phyloP scores from a whole-genome alignment of 176 grass and related monocot species.

The Chloris gayana region DNA sequence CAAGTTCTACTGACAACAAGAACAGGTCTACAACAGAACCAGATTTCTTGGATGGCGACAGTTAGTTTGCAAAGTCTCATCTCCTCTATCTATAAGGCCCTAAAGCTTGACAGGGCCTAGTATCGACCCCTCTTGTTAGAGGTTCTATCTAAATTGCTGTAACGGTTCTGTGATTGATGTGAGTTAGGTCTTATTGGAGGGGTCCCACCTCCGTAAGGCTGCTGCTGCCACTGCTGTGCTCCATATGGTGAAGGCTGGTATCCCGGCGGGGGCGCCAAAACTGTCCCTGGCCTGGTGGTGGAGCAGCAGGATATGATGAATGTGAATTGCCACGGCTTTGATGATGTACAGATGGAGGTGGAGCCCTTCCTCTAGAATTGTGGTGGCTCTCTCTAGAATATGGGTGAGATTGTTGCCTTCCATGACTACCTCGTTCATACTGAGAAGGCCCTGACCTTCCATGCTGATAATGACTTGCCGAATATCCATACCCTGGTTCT shows the following conservation, averaged over 20 bases:
- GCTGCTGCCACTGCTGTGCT: conserved; percentile 60
- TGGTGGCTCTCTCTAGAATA: conserved; percentile 40
- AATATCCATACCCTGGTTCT: conserved; percentile 39
- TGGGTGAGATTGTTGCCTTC: conserved; percentile 31
- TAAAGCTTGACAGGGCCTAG: conserved; percentile 14
- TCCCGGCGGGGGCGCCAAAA: conserved; percentile 40
- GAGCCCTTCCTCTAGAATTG: conserved; percentile 49
- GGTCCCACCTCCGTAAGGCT: conserved; percentile 36
- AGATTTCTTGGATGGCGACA: neutral
- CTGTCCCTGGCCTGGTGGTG: conserved; percentile 44
- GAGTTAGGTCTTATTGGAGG: conserved; percentile 46
- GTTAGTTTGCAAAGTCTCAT: neutral
- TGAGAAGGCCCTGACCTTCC: conserved; percentile 36
- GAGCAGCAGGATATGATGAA: conserved; percentile 37
- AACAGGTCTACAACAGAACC: conserved; percentile 22
- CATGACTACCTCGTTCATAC: conserved; percentile 46
- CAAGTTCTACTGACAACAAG: conserved; percentile 28
- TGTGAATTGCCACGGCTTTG: conserved; percentile 41
- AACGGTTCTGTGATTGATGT: conserved; percentile 65
- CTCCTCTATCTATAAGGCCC: neutral
- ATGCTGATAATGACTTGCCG: conserved; percentile 52
- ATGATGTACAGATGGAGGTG: conserved; percentile 45
- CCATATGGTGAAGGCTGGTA: conserved; percentile 59
- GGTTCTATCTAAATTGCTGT: conserved; percentile 52
- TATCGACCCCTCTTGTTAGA: conserved; percentile 67